Evolutionary conservation across 345 rosid genomes (phyloP), one percentile per base, ranked within the genome.

Genomic region (Camelina sativa): DNA sequence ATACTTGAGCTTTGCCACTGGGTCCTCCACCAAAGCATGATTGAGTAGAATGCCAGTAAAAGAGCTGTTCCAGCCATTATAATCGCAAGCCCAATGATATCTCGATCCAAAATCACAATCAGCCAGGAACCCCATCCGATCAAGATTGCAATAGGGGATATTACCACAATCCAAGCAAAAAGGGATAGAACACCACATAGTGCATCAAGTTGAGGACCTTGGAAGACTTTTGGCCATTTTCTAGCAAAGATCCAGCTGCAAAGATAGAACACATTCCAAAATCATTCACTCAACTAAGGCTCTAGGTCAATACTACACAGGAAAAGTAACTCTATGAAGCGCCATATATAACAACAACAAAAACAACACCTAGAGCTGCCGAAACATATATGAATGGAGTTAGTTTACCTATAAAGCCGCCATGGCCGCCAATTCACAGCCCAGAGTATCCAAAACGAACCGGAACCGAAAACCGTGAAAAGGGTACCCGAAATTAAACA

Each of bases 11-110:
- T 92, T 86, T 95, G 99, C 99, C 99, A 92, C 72, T 84, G 91
- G 8, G 97, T 92, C 85, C 96, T 91, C 98, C 95, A 96, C 99
- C 99, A 92, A 64, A 92, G 94, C 97, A 96, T 91, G 85, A 96
- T 91, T 75, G 99, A 89, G 80, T 96, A 92, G 84, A 92, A 96
- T 41, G 99, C 96, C 85, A 96, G 74, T 19, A 92, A 73, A 79
- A 96, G 97, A 67, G 98, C 99, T 72, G 89, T 88, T 63, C 97
- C 99, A 62, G 97, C 98, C 98, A 96, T 91, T 82, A 91, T 90
- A 56, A 92, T 86, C 37, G 97, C 98, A 79, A 95, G 87, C 48
- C 99, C 99, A 84, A 96, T 80, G 68, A 96, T 89, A 81, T 89
- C 88, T 68, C 94, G 92, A 35, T 84, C 91, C 77, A 92, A 79